phyloP scores from a whole-genome alignment of 2,329 filamentous ascomycete species.

The Epichloe sp. region DNA sequence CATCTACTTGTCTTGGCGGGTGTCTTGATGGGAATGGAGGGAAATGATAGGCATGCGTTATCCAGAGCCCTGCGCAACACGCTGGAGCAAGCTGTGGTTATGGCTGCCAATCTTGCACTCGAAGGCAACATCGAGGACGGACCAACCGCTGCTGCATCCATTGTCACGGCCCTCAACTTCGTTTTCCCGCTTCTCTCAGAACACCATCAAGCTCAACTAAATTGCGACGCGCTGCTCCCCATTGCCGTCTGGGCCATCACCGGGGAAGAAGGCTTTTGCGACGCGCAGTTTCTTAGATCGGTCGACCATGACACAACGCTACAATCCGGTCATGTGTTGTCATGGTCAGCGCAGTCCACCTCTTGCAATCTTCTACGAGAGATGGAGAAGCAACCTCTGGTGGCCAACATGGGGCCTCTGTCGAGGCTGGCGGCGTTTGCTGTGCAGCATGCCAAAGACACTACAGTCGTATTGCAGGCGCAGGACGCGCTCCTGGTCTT shows the following conservation, averaged over 20 bases:
- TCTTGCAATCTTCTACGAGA: slow-evolving; percentile 48
- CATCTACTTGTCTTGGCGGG: slow-evolving; percentile 72
- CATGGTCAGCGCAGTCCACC: slow-evolving; percentile 48
- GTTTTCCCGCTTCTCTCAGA: slow-evolving; percentile 60
- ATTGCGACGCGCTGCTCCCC: slow-evolving; percentile 59
- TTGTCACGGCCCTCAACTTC: slow-evolving; percentile 63
- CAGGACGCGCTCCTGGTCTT: slow-evolving; percentile 56
- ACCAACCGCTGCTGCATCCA: slow-evolving; percentile 31
- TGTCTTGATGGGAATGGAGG: slow-evolving; percentile 63
- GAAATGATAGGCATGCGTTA: slow-evolving; percentile 49
- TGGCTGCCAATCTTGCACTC: slow-evolving; percentile 66
- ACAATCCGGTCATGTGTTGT: slow-evolving; percentile 29
- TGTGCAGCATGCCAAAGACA: slow-evolving; percentile 39
- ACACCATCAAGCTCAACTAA: slow-evolving; percentile 40
- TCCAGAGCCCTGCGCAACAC: slow-evolving; percentile 49
- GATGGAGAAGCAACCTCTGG: slow-evolving; percentile 46
- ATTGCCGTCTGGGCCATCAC: slow-evolving; percentile 54
- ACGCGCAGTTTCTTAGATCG: slow-evolving; percentile 59
- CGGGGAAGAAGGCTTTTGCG: slow-evolving; percentile 59
- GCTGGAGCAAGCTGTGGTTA: slow-evolving; percentile 60
- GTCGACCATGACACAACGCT: slow-evolving; percentile 56
- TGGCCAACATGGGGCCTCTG: slow-evolving; percentile 54
- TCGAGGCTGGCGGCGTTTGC: slow-evolving; percentile 52
- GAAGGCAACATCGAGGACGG: slow-evolving; percentile 28
- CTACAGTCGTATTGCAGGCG: slow-evolving; percentile 30